Conservation (phyloP, 164 flowering plant genomes). For the Paratinospora sagittata region DNA sequence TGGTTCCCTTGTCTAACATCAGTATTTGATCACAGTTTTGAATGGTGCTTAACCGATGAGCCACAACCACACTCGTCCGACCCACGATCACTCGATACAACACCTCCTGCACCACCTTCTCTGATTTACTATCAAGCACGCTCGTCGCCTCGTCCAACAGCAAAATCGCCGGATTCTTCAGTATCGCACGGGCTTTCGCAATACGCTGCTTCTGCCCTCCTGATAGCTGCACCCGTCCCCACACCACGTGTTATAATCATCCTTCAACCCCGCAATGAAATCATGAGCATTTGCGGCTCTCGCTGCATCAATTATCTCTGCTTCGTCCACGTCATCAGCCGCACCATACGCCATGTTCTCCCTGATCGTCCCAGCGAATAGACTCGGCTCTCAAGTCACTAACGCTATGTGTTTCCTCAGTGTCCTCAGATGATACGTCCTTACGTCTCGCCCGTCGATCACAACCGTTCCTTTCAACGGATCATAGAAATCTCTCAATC, state of each 20-base stretch:
- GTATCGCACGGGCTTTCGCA: no score
- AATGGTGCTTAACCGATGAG: slow-evolving; percentile 58
- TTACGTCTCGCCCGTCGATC: slow-evolving; percentile 53
- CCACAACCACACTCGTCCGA: slow-evolving; percentile 60
- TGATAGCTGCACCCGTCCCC: slow-evolving; percentile 15
- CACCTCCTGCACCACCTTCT: slow-evolving; percentile 60
- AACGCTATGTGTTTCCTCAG: slow-evolving; percentile 54
- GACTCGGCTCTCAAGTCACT: slow-evolving; percentile 63
- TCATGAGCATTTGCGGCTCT: slow-evolving; percentile 61
- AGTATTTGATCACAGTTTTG: slow-evolving; percentile 52
- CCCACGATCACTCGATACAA: slow-evolving; percentile 57
- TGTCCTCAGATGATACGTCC: slow-evolving; percentile 38
- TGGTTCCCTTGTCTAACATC: slow-evolving; percentile 47
- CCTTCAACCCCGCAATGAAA: slow-evolving; percentile 43
- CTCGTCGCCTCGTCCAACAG: slow-evolving; percentile 68
- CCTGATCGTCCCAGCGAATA: slow-evolving; percentile 52
- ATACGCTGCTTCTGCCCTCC: slow-evolving; percentile 21
- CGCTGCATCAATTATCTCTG: slow-evolving; percentile 53
- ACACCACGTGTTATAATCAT: slow-evolving; percentile 30
- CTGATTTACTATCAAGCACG: slow-evolving; percentile 58
- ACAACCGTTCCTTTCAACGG: slow-evolving; percentile 39
- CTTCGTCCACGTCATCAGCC: slow-evolving; percentile 23
- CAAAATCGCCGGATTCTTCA: slow-evolving; percentile 40
- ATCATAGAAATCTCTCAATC: slow-evolving; percentile 66
- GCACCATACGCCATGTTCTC: slow-evolving; percentile 58